Conservation (phyloP, 495 filamentous ascomycete genomes). For the Podospora tetraspora region DNA sequence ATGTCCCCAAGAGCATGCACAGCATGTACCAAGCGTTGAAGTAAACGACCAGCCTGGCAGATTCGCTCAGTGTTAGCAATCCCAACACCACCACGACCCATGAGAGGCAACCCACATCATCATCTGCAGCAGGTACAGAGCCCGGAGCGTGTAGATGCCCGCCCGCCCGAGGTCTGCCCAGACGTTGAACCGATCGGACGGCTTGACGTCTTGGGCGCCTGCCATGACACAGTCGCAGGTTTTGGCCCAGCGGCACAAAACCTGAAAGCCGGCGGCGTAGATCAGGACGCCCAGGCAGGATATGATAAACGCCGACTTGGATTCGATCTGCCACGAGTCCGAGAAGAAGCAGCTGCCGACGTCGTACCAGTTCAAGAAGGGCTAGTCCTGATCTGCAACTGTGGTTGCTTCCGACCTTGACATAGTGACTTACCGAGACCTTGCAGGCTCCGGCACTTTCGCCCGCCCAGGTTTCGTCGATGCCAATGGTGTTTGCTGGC, state of each 20-base stretch:
- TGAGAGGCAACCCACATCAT: slow-evolving; percentile 46
- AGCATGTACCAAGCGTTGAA: too few relatives aligned
- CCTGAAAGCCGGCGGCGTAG: slow-evolving; percentile 31
- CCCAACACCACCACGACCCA: neutral
- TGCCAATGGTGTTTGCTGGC: too few relatives aligned
- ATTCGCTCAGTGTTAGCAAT: too few relatives aligned
- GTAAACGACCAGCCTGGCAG: too few relatives aligned
- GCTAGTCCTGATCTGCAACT: too few relatives aligned
- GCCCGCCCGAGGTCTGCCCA: slow-evolving; percentile 55
- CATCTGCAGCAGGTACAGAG: slow-evolving; percentile 59
- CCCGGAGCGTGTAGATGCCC: slow-evolving; percentile 55
- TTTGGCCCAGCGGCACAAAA: slow-evolving; percentile 49
- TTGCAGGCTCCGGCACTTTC: too few relatives aligned
- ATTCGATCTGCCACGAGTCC: neutral
- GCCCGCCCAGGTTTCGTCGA: too few relatives aligned
- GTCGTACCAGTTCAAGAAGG: too few relatives aligned
- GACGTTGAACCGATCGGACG: slow-evolving; percentile 38
- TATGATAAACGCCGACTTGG: neutral
- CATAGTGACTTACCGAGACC: too few relatives aligned
- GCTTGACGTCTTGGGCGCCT: slow-evolving; percentile 2
- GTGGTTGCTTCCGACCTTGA: too few relatives aligned
- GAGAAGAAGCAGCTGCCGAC: too few relatives aligned
- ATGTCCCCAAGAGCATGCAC: neutral
- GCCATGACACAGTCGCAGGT: slow-evolving; percentile 48
- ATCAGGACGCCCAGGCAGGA: neutral